These are phyloP conservation scores for Kodamaea nitidulidarum DNA, from an alignment of 805 yeast genomes.

Conservation along the genomic window DNA sequence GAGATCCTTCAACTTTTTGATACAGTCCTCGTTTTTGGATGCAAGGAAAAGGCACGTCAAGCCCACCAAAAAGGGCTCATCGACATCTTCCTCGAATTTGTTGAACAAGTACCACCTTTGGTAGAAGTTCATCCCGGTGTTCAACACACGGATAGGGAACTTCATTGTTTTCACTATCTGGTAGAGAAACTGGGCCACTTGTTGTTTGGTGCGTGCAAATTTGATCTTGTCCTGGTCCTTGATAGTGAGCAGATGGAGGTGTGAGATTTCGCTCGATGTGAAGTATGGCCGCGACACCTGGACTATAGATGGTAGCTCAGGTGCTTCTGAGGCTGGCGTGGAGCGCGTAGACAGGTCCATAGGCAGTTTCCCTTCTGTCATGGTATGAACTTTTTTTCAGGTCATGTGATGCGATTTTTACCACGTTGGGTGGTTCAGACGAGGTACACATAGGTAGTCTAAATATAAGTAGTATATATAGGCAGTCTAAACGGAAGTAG, in stretches of 20 bases:
- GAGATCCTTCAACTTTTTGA: conserved; percentile 67
- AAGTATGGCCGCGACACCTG: conserved; percentile 61
- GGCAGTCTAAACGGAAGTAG: no score
- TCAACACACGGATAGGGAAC: conserved; percentile 67
- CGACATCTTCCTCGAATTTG: conserved; percentile 35
- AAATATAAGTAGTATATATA: no score
- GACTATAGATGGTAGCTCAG: conserved; percentile 13
- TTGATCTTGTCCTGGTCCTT: conserved; percentile 41
- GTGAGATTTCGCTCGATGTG: conserved; percentile 49
- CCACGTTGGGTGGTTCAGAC: no score
- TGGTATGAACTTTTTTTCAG: not conserved
- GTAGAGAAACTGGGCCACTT: conserved; percentile 51
- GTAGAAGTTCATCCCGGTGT: conserved; percentile 66
- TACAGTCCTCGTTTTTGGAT: conserved; percentile 77
- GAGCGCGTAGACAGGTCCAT: conserved; percentile 3
- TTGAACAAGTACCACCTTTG: conserved; percentile 70
- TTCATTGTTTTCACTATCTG: conserved; percentile 51
- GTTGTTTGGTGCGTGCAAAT: conserved; percentile 49
- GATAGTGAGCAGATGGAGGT: conserved; percentile 50
- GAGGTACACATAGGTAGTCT: no score
- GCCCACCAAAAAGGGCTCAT: conserved; percentile 58
- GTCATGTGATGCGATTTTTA: no score
- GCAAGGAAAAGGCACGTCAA: conserved; percentile 67
- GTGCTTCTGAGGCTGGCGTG: conserved; percentile 8
- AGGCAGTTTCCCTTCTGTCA: not conserved